These are phyloP conservation scores for Bolboschoenoplectus hybrid DNA, from an alignment of 202 grass and related monocot species.

Conservation along the genomic window DNA sequence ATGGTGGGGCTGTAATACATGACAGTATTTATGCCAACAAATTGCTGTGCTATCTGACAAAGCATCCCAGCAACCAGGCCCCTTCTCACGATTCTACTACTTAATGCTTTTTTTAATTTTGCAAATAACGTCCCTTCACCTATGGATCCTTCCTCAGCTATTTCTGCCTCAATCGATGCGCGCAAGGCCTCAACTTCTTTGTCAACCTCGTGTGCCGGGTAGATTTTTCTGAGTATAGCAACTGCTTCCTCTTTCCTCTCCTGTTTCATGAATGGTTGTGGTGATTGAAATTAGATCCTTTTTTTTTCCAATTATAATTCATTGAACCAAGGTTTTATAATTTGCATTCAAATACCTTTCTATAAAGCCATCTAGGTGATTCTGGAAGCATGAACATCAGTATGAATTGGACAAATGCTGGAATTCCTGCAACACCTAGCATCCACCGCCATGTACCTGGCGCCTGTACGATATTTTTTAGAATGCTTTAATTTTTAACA, in stretches of 20 bases:
- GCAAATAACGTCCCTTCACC: conserved; percentile 51
- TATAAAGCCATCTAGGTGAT: conserved; percentile 94
- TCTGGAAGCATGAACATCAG: conserved; percentile 90
- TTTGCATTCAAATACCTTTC: conserved; percentile 55
- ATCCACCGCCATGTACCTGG: conserved; percentile 97
- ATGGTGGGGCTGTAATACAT: conserved; percentile 99
- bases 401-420: conserved; percentile 82
- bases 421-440: conserved; percentile 88
- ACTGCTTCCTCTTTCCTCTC: conserved; percentile 83
- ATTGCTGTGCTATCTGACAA: conserved; percentile 88
- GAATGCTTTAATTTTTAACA: neutral
- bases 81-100: conserved; percentile 65
- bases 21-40: conserved; percentile 95
- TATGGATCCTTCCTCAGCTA: conserved; percentile 70
- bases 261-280: conserved; percentile 43
- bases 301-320: neutral
- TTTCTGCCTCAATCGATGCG: conserved; percentile 73
- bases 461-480: conserved; percentile 41
- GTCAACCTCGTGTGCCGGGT: conserved; percentile 76
- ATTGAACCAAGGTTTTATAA: conserved; percentile 16
- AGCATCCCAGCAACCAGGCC: conserved; percentile 77
- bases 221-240: conserved; percentile 79
- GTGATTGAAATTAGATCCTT: neutral
- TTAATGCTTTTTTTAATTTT: conserved; percentile 75
- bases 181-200: conserved; percentile 81